Evolutionary conservation across 257 asterid genomes (phyloP), one percentile per base, ranked within the genome.

Genomic region (Datura wrightii): DNA sequence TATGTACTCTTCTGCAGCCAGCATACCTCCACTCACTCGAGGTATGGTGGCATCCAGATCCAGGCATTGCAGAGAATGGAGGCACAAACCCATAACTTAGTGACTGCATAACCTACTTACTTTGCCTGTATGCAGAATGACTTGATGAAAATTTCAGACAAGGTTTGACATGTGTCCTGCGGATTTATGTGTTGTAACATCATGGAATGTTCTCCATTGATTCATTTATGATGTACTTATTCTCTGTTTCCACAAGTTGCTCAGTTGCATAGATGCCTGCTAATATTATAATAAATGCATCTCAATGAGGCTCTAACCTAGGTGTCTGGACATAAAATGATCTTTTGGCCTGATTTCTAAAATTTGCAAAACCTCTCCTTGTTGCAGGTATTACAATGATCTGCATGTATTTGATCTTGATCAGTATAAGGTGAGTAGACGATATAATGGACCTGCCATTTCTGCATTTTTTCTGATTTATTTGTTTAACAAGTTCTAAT

Each of bases 351-450:
- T 14, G 24, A 78, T 78, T 14, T 34, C 62, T 53, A 52, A 78
- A 52, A 52, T 78, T 78, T 50, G n/a, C 48, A 52, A 78, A 78
- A 50, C 48, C 63, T 34, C 42, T 19, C 70, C 83, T 52, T 76
- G 41, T 15, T 85, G 90, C 94, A 96, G 99, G 95, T 97, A 97
- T 85, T 92, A 85, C 91, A 97, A 91, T 88, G 99, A 97, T 91
- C 89, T 97, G 83, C 93, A 94, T 41, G 94, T 95, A 36, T 97
- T 97, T 91, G 99, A 97, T 89, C 95, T 97, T 71, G 99, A 97
- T 87, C 97, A 91, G 85, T 97, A 87, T 89, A 95, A 97, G 98
- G 99, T 96, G 90, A 67, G 24, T 81, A 67, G 53, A 53, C 37
- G 80, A 87, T 15, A 48, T 48, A 69, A 19, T 88, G 71, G 15